A percentile compares a stretch with the other conserved stretches of the same genome.
Evolutionary conservation across 805 yeast species (phyloP).

Genomic region (Saccharomyces eubayanus): DNA sequence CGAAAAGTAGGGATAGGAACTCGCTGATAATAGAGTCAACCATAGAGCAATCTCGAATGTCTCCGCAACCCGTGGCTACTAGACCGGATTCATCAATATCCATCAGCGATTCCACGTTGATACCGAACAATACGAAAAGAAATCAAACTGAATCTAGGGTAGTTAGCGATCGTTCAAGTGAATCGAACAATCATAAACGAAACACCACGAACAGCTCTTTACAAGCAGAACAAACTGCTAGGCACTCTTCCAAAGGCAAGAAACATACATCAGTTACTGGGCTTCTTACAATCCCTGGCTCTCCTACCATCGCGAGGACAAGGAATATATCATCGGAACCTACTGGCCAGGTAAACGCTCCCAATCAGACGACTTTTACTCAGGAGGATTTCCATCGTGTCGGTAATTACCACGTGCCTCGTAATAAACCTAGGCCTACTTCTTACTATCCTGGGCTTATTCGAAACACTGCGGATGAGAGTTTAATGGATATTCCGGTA

Average conservation of each 20-base stretch:
- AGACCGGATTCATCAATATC: neutral
- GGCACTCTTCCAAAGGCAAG: neutral
- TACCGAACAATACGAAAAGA: neutral
- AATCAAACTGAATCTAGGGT: neutral
- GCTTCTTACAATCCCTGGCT: neutral
- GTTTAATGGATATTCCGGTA: neutral
- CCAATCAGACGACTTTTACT: neutral
- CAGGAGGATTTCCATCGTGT: neutral
- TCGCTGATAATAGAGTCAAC: constrained; percentile 29
- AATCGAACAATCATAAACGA: neutral
- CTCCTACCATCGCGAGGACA: neutral
- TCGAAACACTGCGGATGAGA: constrained; percentile 3
- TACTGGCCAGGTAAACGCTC: neutral
- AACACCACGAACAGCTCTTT: neutral
- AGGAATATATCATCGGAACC: neutral
- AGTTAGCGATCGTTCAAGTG: neutral
- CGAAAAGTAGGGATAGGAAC: constrained; percentile 35
- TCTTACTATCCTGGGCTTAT: constrained; percentile 57
- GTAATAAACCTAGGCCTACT: constrained; percentile 69
- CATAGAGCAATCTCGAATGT: constrained; percentile 44
- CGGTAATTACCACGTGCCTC: neutral
- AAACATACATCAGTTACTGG: neutral
- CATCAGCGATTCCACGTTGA: neutral
- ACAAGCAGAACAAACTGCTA: neutral
- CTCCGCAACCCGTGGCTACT: constrained; percentile 39